Evolutionary conservation across 2,329 filamentous ascomycete species (phyloP), one percentile per base, ranked within the genome.

Genomic region (Neofusicoccum parvum): DNA sequence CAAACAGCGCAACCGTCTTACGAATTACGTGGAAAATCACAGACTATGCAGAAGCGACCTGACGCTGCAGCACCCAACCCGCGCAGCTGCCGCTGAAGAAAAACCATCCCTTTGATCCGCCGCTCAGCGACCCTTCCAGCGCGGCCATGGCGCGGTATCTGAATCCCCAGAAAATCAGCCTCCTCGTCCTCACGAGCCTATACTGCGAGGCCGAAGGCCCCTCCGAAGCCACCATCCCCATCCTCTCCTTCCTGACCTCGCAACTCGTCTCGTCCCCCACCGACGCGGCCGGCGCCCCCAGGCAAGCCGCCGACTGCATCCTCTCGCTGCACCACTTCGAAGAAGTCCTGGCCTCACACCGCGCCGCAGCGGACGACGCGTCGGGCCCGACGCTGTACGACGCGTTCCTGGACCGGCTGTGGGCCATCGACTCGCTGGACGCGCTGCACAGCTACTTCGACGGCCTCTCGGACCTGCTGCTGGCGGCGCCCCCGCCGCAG

Each of bases 121-220:
- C 10, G 27, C 15, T 9, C 3, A 14, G 4, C n/a, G 10, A n/a
- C n/a, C 36, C 10, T 23, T 27, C 56, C 14, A 10, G 17, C 49
- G 32, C 43, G 41, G 20, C 50, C 62, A 96, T 94, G 90, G 86
- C 90, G 72, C 90, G 91, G 65, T 96, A 90, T 77, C 85, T 98
- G 51, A 96, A 92, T n/a, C 92, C 94, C 12, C 89, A 92, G 70
- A 96, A 95, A 75, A 86, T 98, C 70, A 90, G 90, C 73, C 84
- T 97, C 27, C 85, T 98, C 64, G 87, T 88, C 64, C 86, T 99
- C 62, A 86, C 95, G 62, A 87, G 92, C 71, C 84, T 97, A 63
- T 98, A 99, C 78, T 87, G 87, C 43, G 88, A 91, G 69, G n/a
- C 27, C 41, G 88, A 88, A 23, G 85, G 94, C 15, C 89, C 90